phyloP scores from a whole-genome alignment of 1,284 basidiomycete species.

The Moesziomyces globuligerus region DNA sequence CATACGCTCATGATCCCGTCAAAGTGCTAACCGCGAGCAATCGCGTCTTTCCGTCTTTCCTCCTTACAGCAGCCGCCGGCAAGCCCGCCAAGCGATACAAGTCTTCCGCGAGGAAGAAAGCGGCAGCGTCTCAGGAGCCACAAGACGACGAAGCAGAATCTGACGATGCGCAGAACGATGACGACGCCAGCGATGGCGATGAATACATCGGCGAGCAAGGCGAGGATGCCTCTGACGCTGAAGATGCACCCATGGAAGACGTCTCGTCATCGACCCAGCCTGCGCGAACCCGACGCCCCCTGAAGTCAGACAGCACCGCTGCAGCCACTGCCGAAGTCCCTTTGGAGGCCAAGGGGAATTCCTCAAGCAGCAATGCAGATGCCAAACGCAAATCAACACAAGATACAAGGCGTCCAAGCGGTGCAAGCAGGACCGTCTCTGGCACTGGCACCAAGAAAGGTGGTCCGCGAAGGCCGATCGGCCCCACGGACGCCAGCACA shows the following conservation, averaged over 20 bases:
- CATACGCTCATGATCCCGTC: too few relatives aligned
- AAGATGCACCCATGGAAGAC: constrained; percentile 20
- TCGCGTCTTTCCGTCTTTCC: neutral
- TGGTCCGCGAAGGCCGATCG: constrained; percentile 14
- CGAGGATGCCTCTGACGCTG: constrained; percentile 17
- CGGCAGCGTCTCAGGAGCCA: constrained; percentile 1
- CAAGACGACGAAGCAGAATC: neutral
- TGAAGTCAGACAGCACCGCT: neutral
- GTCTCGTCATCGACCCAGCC: neutral
- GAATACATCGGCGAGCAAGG: constrained; percentile 20
- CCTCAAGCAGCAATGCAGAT: constrained; percentile 1
- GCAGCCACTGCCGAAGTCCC: neutral
- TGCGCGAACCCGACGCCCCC: constrained; percentile 3
- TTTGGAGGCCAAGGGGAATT: neutral
- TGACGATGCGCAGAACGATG: constrained; percentile 10
- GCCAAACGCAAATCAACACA: constrained; percentile 7
- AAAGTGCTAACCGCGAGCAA: too few relatives aligned
- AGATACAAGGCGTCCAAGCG: constrained; percentile 20
- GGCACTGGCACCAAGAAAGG: constrained; percentile 16
- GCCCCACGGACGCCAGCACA: constrained; percentile 37
- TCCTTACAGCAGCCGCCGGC: neutral
- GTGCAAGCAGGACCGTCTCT: constrained; percentile 10
- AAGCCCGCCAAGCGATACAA: constrained; percentile 26
- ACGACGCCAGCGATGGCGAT: constrained; percentile 17
- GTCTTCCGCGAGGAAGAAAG: constrained; percentile 13